These are phyloP conservation scores for Xylaria intraflava DNA, from an alignment of 495 filamentous ascomycete species.

Conservation along the genomic window DNA sequence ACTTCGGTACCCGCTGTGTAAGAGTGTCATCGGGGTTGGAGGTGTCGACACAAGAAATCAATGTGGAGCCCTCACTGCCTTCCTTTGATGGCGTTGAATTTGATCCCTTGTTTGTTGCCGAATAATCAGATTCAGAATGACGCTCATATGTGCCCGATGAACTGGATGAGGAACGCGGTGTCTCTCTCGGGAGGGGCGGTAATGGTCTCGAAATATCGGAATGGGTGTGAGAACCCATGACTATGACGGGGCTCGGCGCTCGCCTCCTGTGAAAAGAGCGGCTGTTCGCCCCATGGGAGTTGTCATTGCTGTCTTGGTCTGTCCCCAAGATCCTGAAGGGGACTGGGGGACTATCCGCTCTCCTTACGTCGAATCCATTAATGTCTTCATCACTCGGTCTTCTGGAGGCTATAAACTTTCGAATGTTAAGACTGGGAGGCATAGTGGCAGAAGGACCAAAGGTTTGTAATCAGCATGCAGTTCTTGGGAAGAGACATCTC, in stretches of 20 bases:
- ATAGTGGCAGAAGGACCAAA: conserved; percentile 25
- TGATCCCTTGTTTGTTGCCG: conserved; percentile 18
- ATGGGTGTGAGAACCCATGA: conserved; percentile 35
- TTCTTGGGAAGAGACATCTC: conserved; percentile 25
- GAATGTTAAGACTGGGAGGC: conserved; percentile 41
- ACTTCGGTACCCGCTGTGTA: conserved; percentile 4
- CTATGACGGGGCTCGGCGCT: conserved; percentile 28
- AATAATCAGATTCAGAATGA: conserved; percentile 16
- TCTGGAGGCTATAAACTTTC: conserved; percentile 36
- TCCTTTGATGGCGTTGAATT: conserved; percentile 25
- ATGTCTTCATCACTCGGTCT: conserved; percentile 28
- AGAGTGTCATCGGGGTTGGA: conserved; percentile 16
- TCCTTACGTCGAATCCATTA: conserved; percentile 23
- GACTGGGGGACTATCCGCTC: conserved; percentile 22
- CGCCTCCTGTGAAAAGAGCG: conserved; percentile 23
- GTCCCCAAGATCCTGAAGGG: conserved; percentile 15
- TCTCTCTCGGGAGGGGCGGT: conserved; percentile 37
- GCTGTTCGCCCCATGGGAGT: conserved; percentile 18
- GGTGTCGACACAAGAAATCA: conserved; percentile 18
- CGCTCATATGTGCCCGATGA: conserved; percentile 43
- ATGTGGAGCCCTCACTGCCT: conserved; percentile 18
- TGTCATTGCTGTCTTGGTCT: conserved; percentile 25
- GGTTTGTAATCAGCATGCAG: conserved; percentile 19
- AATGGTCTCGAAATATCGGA: conserved; percentile 31
- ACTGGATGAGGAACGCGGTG: conserved; percentile 40